Conservation (phyloP, 495 filamentous ascomycete genomes). For the Trichoderma parareesei region DNA sequence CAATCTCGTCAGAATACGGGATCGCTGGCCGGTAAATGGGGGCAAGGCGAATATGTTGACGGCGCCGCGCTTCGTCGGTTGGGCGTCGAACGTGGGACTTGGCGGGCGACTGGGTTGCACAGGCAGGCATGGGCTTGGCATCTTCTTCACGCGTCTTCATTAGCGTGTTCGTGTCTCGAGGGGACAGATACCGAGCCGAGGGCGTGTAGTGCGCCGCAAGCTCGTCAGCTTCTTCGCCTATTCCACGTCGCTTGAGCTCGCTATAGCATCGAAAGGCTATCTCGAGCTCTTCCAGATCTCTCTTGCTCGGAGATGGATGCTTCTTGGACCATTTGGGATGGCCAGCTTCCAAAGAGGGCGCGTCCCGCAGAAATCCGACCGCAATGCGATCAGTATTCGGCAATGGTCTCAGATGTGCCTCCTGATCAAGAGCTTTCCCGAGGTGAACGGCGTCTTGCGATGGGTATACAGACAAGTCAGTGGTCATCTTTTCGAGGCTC, state of each 20-base stretch:
- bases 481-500: not conserved
- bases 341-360: not conserved
- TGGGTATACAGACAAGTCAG: constrained; percentile 1
- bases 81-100: not conserved
- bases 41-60: constrained; percentile 2
- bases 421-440: not conserved
- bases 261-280: constrained; percentile 1
- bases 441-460: not conserved
- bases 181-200: not conserved
- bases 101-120: not conserved
- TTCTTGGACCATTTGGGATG: constrained; percentile 3
- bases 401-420: not conserved
- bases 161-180: constrained; percentile 2
- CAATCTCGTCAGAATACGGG: not conserved
- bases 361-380: not conserved
- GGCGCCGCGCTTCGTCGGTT: not conserved
- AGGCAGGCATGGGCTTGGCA: not conserved
- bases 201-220: constrained; percentile 1
- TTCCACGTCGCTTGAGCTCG: not conserved
- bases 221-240: constrained; percentile 6
- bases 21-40: not conserved
- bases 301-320: constrained; percentile 13
- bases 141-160: not conserved
- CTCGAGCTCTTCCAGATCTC: constrained; percentile 6
- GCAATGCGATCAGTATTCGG: not conserved